Evolutionary conservation across 2,329 filamentous ascomycete species (phyloP).

Genomic region (Colletotrichum chrysophilum): DNA sequence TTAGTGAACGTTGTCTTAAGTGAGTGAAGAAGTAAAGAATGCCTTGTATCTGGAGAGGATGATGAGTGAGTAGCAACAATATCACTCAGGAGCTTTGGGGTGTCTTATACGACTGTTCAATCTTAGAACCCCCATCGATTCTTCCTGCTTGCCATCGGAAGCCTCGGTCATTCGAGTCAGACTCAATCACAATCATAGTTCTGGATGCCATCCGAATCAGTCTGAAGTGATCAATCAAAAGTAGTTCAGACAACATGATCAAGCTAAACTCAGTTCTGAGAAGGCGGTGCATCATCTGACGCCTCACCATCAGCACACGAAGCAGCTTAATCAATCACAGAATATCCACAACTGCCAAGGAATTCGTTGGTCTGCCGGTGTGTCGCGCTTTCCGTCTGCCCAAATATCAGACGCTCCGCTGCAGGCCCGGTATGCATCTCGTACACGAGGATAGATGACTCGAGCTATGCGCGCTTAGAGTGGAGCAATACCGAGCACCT

Average conservation of each 20-base stretch:
- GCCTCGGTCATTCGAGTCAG: background rate
- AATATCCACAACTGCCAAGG: background rate
- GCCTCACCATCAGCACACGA: background rate
- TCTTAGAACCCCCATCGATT: background rate
- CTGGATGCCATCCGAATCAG: background rate
- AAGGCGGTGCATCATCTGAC: background rate
- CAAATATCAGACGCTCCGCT: background rate
- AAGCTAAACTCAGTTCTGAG: background rate
- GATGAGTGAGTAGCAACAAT: background rate
- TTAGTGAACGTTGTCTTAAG: background rate
- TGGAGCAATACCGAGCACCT: background rate
- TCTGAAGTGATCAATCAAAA: background rate
- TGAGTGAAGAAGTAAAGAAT: background rate
- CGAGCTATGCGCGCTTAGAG: background rate
- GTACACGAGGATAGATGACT: background rate
- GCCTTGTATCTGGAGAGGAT: background rate
- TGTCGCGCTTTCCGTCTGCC: background rate
- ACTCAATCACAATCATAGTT: background rate
- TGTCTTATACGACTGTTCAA: background rate
- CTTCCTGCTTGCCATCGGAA: background rate
- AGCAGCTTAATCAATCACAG: background rate
- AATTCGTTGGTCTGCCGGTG: background rate
- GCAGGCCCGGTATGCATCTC: background rate
- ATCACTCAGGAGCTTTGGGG: background rate
- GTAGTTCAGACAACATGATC: background rate